Evolutionary conservation across 2,329 filamentous ascomycete species (phyloP), one percentile per base, ranked within the genome.

Genomic region (Penicillium olsonii): DNA sequence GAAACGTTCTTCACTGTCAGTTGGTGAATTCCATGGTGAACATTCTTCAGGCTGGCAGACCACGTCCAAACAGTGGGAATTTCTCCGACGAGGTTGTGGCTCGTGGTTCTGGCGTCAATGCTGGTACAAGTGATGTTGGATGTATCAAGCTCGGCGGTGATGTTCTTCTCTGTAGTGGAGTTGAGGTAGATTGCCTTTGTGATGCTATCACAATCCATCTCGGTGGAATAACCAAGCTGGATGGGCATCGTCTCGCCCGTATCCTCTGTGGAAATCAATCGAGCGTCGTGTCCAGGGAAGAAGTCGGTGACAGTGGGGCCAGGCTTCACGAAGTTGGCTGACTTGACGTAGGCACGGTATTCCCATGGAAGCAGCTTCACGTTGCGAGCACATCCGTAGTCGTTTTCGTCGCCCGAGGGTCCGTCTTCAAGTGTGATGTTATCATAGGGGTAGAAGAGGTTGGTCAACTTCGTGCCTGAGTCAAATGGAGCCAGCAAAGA

Each of bases 371-470:
- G 65, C 72, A 87, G 68, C 11, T 75, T 75, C 48, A 85, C 63
- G 22, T 66, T 73, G 18, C 71, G 65, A 6, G 84, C 59, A 57
- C 84, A 87, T 5, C 84, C 84, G 46, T 81, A 82, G 41, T 75
- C 73, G 31, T 80, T 70, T 9, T 73, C 74, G 37, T 82, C 71
- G 26, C 68, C 68, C 5, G 69, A 62, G 1, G 71, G 63, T 0
- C 80, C 79, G 2, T 65, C 62, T 34, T 73, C 69, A 19, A 87
- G 68, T 0, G 67, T 75, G 47, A 78, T 71, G 50, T 81, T 75
- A 26, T 84, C 81, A 55, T 81, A 82, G 0, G 83, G 82, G 57
- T 80, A 80, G 63, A 87, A 84, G n/a, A 87, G 63, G 56, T 85
- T 85, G 61, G 79, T 81, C 53, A 87, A 81, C 1, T 72, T 78